Evolutionary conservation across 352 stramenopile species (phyloP), one percentile per base, ranked within the genome.

Genomic region (Phytophthora idaei): DNA sequence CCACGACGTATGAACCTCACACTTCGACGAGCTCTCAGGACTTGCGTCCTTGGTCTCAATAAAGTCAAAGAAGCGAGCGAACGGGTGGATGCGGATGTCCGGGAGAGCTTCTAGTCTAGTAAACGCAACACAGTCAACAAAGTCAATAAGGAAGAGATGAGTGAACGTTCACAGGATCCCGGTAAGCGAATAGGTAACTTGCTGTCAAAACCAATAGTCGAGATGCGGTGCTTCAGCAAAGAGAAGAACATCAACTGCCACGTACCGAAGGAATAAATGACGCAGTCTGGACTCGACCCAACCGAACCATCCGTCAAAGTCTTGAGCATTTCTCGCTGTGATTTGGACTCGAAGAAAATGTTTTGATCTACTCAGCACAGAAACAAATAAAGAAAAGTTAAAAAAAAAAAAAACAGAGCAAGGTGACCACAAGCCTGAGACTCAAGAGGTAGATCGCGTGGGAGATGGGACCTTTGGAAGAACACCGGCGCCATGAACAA

Each of bases 201-300:
- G 41, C 41, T 29, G 14, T 47, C 44, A 5, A 49, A 49, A 28
- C 32, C 44, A 49, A 31, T 11, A 49, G 44, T 31, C 44, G n/a
- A 46, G 39, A 47, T 49, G 21, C 36, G n/a, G 5, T 4, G 2
- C 4, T 42, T 31, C 21, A 49, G 11, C 44, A 41, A 8, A 15
- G 42, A 17, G 14, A 42, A 42, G 36, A 42, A 7, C 7, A 56
- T 9, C 39, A 36, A 41, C 12, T 21, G 41, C 12, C n/a, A 66
- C 72, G 42, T 73, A 95, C 85, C 83, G 71, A 50, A 93, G 69
- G 44, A 97, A 86, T 17, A 97, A 76, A 46, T 92, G 82, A 5
- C 90, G 82, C 37, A 97, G 67, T 9, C 88, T 80, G 10, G 89
- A 97, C 60, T 96, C 89, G 39, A 95, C 83, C 90, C 90, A 97